Evolutionary conservation across 192 early-diverging fungal genomes (phyloP), one percentile per base, ranked within the genome.

Genomic region (Backusella tarrabulga): DNA sequence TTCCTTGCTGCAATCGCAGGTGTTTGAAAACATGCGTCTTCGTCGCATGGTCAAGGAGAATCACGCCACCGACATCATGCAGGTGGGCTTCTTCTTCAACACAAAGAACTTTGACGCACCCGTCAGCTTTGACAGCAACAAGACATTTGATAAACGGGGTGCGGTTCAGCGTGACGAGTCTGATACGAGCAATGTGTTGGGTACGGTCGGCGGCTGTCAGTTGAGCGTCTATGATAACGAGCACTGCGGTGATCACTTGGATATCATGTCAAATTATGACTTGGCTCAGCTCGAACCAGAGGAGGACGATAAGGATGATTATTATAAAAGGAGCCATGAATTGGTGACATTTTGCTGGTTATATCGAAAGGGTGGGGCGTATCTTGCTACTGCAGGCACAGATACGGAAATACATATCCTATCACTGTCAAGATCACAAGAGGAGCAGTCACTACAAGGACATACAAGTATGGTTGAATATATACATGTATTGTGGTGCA

Each of bases 201-300:
- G 89, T 7, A 95, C 90, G 0, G 89, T 90, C 6, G 94, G 92
- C 32, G 86, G 87, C 21, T 77, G 84, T 38, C 92, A 94, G 90
- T 90, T 91, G 15, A 96, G 91, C 72, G 87, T 96, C 15, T 97
- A 94, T 79, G 96, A 97, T 76, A 97, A 97, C 81, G 95, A 95
- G 78, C 95, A 97, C 79, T 95, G 93, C 72, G 95, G 95, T 12
- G 94, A 96, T 77, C 96, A 97, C 72, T 85, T 97, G 77, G 95
- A 97, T 77, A 93, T 97, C 68, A 95, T 97, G 93, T 95, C 95
- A 6, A 94, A 97, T 79, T 97, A 92, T 73, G 87, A 91, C 52
- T 76, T 95, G 14, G 80, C 85, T 26, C 76, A 80, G 4, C 54
- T 73, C 42, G 41, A 77, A 5, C 78, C 80, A 11, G 84, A 82